phyloP scores from a whole-genome alignment of 1,284 basidiomycete genomes.

The Gomphus sp. region DNA sequence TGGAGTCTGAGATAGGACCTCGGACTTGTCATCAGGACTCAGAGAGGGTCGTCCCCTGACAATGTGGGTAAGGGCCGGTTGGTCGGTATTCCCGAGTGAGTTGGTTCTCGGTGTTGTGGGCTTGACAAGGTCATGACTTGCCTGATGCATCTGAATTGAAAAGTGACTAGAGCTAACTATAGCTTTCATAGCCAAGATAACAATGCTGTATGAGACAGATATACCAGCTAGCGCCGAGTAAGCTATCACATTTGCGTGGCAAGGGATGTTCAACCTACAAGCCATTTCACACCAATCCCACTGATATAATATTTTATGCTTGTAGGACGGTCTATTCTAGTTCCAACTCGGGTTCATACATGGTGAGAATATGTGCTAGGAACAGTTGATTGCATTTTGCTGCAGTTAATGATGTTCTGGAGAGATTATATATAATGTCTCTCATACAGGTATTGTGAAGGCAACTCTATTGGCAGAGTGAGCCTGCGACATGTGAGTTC shows the following conservation, averaged over 20 bases:
- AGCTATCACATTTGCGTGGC: slow-evolving; percentile 4
- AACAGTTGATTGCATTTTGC: not conserved
- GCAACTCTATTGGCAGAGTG: too few species aligned
- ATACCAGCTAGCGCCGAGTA: slow-evolving; percentile 6
- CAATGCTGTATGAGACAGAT: slow-evolving; percentile 6
- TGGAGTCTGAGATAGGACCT: too few species aligned
- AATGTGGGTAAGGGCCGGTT: too few species aligned
- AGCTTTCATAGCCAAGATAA: not conserved
- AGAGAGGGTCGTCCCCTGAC: too few species aligned
- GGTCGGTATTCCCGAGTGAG: too few species aligned
- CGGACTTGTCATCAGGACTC: too few species aligned
- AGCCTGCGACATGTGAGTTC: too few species aligned
- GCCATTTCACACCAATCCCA: too few species aligned
- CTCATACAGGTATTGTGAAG: too few species aligned
- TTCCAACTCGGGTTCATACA: not conserved
- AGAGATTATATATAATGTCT: not conserved
- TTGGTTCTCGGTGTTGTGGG: too few species aligned
- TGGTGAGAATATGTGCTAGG: slow-evolving; percentile 1
- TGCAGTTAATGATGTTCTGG: not conserved
- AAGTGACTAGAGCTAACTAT: not conserved
- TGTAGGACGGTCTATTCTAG: slow-evolving; percentile 6
- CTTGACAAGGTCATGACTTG: too few species aligned
- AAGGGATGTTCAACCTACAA: not conserved
- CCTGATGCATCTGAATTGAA: not conserved
- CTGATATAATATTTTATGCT: not conserved